Percentiles rank a stretch among this genome's conserved stretches.
phyloP scores from a whole-genome alignment of 345 rosid species.

The Pistacia atlantica region DNA sequence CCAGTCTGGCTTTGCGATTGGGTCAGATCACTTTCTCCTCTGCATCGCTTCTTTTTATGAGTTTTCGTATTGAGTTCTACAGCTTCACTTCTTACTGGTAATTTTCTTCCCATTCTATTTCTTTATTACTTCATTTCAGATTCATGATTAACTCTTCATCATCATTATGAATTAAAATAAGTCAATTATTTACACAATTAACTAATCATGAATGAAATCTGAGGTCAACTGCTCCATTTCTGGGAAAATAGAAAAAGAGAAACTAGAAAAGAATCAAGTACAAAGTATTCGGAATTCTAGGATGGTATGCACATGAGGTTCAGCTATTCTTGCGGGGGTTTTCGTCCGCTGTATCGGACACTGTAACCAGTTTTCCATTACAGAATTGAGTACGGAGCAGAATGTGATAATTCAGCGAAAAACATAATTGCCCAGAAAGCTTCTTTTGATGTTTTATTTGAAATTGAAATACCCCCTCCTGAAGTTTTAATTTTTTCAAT shows the following conservation, averaged over 20 bases:
- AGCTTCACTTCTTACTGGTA: slow-evolving; percentile 70
- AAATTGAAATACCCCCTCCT: too few relatives aligned
- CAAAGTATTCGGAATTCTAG: not conserved
- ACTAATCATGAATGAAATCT: not conserved
- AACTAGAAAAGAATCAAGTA: not conserved
- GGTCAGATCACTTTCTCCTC: slow-evolving; percentile 54
- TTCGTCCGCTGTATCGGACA: too few relatives aligned
- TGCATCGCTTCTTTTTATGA: slow-evolving; percentile 63
- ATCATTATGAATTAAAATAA: not conserved
- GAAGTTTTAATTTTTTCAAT: too few relatives aligned
- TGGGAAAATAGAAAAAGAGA: not conserved
- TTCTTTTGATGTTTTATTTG: too few relatives aligned
- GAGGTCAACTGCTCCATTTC: not conserved
- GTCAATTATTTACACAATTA: not conserved
- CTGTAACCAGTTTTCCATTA: too few relatives aligned
- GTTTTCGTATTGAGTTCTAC: slow-evolving; percentile 55
- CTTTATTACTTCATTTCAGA: not conserved
- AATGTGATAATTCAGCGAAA: too few relatives aligned
- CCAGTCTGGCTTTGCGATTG: slow-evolving; percentile 61
- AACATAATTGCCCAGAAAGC: too few relatives aligned
- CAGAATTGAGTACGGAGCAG: too few relatives aligned
- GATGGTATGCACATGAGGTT: not conserved
- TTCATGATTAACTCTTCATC: not conserved
- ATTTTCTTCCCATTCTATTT: not conserved
- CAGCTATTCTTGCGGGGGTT: too few relatives aligned